Base-by-base conservation (phyloP, 192 early-diverging fungal genomes). In the Dispira parvispora region DNA sequence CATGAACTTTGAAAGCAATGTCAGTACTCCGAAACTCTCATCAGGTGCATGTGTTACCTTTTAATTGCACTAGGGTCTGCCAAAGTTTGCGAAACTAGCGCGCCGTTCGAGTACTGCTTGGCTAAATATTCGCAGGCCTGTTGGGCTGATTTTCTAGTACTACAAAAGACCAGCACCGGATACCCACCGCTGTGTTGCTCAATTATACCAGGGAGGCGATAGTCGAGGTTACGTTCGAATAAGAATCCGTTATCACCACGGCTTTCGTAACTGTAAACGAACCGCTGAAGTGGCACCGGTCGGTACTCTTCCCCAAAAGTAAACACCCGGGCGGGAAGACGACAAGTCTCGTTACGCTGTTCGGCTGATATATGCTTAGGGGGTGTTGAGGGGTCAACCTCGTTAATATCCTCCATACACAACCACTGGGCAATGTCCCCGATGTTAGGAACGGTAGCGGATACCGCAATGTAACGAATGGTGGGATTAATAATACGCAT, bases 281-380 rank as follows among this genome's bases (percentile, higher is more conserved):
- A 64, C 23, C 74, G 75, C 23, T 63, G 60, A 8, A 88, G 69
- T 45, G 73, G 66, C 18, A 87, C 82, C 2, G 87, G 78, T 6
- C 87, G 72, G 62, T 74, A 87, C 62, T 86, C 84, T 46, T 85
- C 81, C 2, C 85, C 87, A 80, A 89, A 88, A 0, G 80, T 64
- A 38, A 38, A 38, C 32, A 38, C 32, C 32, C 32, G 32, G 32
- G 32, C 32, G 1, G 32, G 32, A 38, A 38, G 32, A 6, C 32
- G 6, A 38, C 3, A 38, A 38, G 32, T 4, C 32, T 38, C 32
- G 32, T 38, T 38, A 38, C 32, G 6, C 32, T 38, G 32, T 38
- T 38, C 32, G 32, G 32, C 32, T 38, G 32, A 38, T 38, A 38
- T 38, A 38, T 1, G 32, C 32, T 38, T 38, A 38, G 32, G 32